Base-by-base conservation (phyloP, 352 stramenopile genomes). In the Phytophthora chlamydospora region DNA sequence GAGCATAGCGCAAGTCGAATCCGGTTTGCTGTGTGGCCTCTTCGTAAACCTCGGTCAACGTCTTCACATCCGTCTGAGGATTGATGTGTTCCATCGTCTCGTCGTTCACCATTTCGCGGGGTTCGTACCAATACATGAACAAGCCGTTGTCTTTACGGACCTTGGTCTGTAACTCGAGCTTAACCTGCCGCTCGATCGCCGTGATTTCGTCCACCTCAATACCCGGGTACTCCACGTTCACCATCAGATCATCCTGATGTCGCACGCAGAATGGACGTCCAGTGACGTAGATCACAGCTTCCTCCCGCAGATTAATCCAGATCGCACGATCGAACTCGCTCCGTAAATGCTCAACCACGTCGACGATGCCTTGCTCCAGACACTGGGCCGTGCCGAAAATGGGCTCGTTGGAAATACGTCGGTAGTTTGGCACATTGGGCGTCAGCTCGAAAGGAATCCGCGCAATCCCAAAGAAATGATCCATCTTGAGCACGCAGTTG, bases 231-330 rank as follows among this genome's bases (percentile, higher is more conserved):
- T 93, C 85, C 47, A 96, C 76, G 33, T 97, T 97, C 19, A 91
- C 75, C 65, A 95, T 88, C 32, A 96, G 54, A 56, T 94, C 80
- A 29, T 91, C 78, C 9, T 75, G 69, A 40, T 94, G 82, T 4
- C 90, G 90, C 41, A 97, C 76, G 44, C 91, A 90, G 56, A 93
- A 97, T 4, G 90, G 90, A 43, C 83, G 78, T 4, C 88, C 89
- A 36, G 69, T 80, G 12, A 96, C 90, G 64, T 96, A 97, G n/a
- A 97, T 80, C 10, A 97, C 78, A n/a, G 88, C 88, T 71, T 97
- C 90, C 66, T 97, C 89, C 4, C 90, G 85, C 44, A 97, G 64
- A 44, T 97, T 97, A 63, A 96, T 93, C 89, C 89, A 97, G 19
- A 96, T 93, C 7, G 80, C 84, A 21, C 79, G 82, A 34, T 87